Conservation (phyloP, 108 stramenopile genomes). For the Cyclostephanos tholiformis region DNA sequence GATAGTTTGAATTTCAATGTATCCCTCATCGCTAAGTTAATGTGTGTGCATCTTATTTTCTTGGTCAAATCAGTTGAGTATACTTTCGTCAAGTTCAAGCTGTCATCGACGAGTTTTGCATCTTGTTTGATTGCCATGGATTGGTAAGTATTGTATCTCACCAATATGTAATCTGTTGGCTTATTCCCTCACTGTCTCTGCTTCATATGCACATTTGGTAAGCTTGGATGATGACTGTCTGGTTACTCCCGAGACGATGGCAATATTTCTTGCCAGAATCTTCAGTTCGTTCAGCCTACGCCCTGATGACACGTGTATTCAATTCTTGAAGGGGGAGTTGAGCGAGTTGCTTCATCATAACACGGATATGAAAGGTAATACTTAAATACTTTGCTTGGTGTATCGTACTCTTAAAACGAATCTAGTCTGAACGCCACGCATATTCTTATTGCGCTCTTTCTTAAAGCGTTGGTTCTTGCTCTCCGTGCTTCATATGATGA, state of each 20-base stretch:
- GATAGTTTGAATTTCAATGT: too few species aligned
- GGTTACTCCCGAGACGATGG: constrained; percentile 23
- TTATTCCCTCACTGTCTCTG: not conserved
- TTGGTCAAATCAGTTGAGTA: constrained; percentile 15
- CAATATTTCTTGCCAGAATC: constrained; percentile 25
- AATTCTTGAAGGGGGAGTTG: constrained; percentile 23
- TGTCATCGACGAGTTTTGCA: constrained; percentile 39
- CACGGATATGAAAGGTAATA: constrained; percentile 30
- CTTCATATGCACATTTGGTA: not conserved
- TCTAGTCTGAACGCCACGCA: too few species aligned
- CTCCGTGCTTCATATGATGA: constrained; percentile 22
- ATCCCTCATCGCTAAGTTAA: too few species aligned
- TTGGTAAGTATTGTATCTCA: constrained; percentile 1
- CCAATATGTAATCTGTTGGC: not conserved
- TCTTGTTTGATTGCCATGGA: constrained; percentile 36
- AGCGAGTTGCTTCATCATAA: constrained; percentile 39
- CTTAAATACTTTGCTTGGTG: too few species aligned
- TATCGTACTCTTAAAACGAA: not conserved
- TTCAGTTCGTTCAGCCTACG: constrained; percentile 14
- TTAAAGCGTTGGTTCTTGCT: constrained; percentile 20
- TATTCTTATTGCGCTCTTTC: not conserved
- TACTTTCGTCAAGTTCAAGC: constrained; percentile 35
- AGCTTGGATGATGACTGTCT: constrained; percentile 25
- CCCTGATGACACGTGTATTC: constrained; percentile 25
- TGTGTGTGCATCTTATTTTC: too few species aligned